Base-by-base conservation (phyloP, 2,329 filamentous ascomycete species). In the Chalara sp. region DNA sequence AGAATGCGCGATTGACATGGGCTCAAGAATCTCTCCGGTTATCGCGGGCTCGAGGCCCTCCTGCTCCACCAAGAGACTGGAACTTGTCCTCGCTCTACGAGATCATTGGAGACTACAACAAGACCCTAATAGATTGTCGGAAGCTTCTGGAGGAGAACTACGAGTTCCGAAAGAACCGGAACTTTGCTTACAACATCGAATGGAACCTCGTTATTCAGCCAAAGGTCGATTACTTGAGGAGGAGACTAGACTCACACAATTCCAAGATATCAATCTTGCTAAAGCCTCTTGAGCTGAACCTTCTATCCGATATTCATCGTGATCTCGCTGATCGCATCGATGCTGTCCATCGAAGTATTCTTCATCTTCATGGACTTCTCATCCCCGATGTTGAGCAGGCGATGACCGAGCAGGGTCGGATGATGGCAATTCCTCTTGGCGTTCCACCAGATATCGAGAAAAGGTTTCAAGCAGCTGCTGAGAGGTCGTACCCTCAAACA, bases 131-230 rank as follows among this genome's bases (percentile, higher is more conserved):
- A 11, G 53, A 55, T 32, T 55, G 53, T 32, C 28, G 48, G 31
- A 50, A 48, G 31, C 47, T 55, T 21, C 50, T 55, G 5, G 32
- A 48, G 30, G 47, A 55, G 13, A 55, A 55, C 35, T 41, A 64
- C 59, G 3, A 55, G 21, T 56, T 53, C 42, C 45, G 46, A 12
- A 53, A 53, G 31, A 51, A 51, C 31, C 43, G 53, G 10, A 51
- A 50, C 35, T 53, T 53, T 47, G 53, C 46, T 10, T 46, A 52
- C 33, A 57, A 56, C 32, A 48, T 56, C 32, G 48, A 50, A 39
- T 57, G 55, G 55, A 49, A 57, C 42, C 31, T 49, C 7, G 46
- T 54, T 12, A 43, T 57, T 30, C 46, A 53, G 33, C 49, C 51
- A 2, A 48, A 56, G 32, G 55, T 57, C 12, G 32, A 55, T 6